Evolutionary conservation across 2,329 filamentous ascomycete genomes (phyloP).

Genomic region (Sordariomycetes sp.): DNA sequence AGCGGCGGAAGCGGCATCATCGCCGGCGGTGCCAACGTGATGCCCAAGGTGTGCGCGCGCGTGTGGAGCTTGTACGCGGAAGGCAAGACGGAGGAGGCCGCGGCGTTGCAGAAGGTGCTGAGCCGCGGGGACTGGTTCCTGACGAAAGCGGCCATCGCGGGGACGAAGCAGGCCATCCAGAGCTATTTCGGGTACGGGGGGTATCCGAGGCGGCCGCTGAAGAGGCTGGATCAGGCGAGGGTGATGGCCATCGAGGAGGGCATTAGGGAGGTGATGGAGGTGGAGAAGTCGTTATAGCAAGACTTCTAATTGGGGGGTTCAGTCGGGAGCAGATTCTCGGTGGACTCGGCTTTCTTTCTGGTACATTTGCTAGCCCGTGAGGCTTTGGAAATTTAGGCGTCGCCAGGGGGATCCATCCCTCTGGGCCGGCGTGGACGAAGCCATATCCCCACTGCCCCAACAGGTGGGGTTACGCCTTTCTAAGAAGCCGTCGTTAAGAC

Average conservation of each 20-base stretch:
- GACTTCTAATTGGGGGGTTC: background rate
- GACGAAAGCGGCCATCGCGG: slow-evolving; percentile 72
- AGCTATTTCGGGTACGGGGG: slow-evolving; percentile 75
- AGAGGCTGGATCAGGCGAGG: slow-evolving; percentile 49
- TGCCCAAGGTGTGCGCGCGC: slow-evolving; percentile 70
- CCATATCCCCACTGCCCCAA: too few relatives aligned
- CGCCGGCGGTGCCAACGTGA: slow-evolving; percentile 74
- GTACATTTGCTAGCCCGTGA: too few relatives aligned
- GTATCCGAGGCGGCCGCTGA: slow-evolving; percentile 61
- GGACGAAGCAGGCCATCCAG: slow-evolving; percentile 78
- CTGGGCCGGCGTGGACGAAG: too few relatives aligned
- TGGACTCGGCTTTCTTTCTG: too few relatives aligned
- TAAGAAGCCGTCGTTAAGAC: too few relatives aligned
- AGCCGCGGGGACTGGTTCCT: slow-evolving; percentile 73
- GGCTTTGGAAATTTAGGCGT: too few relatives aligned
- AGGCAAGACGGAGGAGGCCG: slow-evolving; percentile 66
- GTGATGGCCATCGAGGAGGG: slow-evolving; percentile 42
- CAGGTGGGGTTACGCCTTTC: too few relatives aligned
- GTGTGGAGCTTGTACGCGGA: slow-evolving; percentile 67
- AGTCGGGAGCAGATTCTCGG: background rate
- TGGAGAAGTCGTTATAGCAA: slow-evolving; percentile 43
- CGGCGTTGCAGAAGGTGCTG: slow-evolving; percentile 65
- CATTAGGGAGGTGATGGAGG: slow-evolving; percentile 52
- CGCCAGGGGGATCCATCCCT: too few relatives aligned
- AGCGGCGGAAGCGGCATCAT: slow-evolving; percentile 78